A percentile compares a stretch with the other conserved stretches of the same genome.
Conservation (phyloP, 768 basidiomycete species). For the Tulasnella sp. region DNA sequence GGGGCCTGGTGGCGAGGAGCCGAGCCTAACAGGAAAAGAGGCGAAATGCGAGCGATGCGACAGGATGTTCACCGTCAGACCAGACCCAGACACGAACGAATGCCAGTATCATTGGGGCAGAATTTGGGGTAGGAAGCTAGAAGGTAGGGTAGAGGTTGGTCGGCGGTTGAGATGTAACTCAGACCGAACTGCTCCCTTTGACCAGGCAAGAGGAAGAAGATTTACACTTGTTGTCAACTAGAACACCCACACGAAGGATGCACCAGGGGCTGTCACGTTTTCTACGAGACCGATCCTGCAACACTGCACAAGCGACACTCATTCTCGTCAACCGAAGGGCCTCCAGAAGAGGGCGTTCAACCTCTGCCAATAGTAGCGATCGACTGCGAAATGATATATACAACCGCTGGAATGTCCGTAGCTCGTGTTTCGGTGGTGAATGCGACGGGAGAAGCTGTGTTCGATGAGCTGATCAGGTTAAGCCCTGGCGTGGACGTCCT, state of each 20-base stretch:
- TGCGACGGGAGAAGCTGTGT: slow-evolving; percentile 63
- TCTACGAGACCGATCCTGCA: slow-evolving; percentile 67
- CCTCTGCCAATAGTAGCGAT: slow-evolving; percentile 77
- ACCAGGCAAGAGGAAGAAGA: slow-evolving; percentile 62
- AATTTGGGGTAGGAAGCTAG: slow-evolving; percentile 55
- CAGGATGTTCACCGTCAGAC: slow-evolving; percentile 64
- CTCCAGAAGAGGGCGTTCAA: slow-evolving; percentile 33
- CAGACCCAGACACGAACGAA: slow-evolving; percentile 52
- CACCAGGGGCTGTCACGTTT: slow-evolving; percentile 79
- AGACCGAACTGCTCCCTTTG: not conserved
- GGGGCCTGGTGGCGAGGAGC: slow-evolving; percentile 59
- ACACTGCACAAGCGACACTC: slow-evolving; percentile 70
- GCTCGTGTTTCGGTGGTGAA: slow-evolving; percentile 90
- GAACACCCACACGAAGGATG: slow-evolving; percentile 64
- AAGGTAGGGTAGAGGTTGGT: slow-evolving; percentile 49
- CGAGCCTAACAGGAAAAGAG: slow-evolving; percentile 55
- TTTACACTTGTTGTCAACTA: slow-evolving; percentile 77
- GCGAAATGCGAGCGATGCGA: slow-evolving; percentile 76
- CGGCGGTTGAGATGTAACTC: not conserved
- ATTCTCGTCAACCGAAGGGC: slow-evolving; percentile 48
- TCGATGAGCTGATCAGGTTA: slow-evolving; percentile 80
- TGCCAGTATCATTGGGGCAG: slow-evolving; percentile 86
- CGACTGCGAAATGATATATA: slow-evolving; percentile 97
- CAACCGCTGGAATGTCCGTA: slow-evolving; percentile 86
- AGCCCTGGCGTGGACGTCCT: slow-evolving; percentile 74